phyloP scores from a whole-genome alignment of 2,329 filamentous ascomycete species.

The Hortaea werneckii region DNA sequence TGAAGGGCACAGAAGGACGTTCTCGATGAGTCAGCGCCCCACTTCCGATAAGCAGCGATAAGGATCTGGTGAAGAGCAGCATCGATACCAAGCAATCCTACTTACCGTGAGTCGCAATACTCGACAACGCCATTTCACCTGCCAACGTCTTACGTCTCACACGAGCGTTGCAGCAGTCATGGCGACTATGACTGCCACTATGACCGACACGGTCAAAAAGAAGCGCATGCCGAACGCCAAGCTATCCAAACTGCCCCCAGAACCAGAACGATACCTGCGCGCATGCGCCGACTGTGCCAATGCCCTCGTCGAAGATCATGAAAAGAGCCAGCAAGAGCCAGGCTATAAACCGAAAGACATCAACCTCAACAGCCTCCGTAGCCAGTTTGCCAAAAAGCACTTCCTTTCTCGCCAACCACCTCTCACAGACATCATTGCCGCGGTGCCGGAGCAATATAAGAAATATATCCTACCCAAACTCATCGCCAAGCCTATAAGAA shows the following conservation, averaged over 20 bases:
- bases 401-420: conserved; percentile 78
- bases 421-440: conserved; percentile 91
- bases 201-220: conserved; percentile 50
- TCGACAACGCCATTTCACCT: no score
- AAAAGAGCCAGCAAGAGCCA: conserved; percentile 59
- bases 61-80: no score
- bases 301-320: conserved; percentile 87
- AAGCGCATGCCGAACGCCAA: conserved; percentile 31
- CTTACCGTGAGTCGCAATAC: no score
- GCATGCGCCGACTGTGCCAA: conserved; percentile 94
- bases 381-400: conserved; percentile 87
- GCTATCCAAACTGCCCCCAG: conserved; percentile 62
- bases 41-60: no score
- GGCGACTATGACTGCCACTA: not conserved
- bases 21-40: no score
- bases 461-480: conserved; percentile 96
- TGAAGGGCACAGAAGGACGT: no score
- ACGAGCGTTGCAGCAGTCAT: not conserved
- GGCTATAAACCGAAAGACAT: conserved; percentile 70
- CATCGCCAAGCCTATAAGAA: conserved; percentile 92
- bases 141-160: no score
- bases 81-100: no score
- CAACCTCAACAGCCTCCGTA: conserved; percentile 81
- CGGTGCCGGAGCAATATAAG: conserved; percentile 98
- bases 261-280: conserved; percentile 88